These are phyloP conservation scores for Picochlorum sp. DNA, from an alignment of 139 green algal species.

Conservation along the genomic window DNA sequence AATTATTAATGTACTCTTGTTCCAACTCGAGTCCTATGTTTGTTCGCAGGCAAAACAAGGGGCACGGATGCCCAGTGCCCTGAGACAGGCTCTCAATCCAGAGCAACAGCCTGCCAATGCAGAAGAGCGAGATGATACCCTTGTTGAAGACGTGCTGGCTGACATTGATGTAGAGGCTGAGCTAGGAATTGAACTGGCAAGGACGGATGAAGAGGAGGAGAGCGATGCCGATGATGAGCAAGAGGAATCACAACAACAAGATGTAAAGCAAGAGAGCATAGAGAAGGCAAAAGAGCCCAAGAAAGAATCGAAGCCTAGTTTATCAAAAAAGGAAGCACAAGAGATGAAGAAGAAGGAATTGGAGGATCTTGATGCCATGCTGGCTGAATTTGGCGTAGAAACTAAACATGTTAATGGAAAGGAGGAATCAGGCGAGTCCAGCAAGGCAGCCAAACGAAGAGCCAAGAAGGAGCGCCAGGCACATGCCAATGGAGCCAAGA, in stretches of 20 bases:
- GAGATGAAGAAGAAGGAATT: slow-evolving; percentile 43
- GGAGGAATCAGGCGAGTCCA: background rate
- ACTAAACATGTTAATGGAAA: background rate
- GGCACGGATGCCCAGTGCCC: too few relatives aligned
- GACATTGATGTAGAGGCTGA: slow-evolving; percentile 31
- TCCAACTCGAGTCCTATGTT: too few relatives aligned
- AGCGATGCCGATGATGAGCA: slow-evolving; percentile 23
- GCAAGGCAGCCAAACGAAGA: slow-evolving; percentile 25
- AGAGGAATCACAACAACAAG: slow-evolving; percentile 4
- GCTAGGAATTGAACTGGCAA: slow-evolving; percentile 36
- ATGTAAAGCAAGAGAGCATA: background rate
- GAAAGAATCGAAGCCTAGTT: slow-evolving; percentile 3
- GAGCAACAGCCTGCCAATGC: background rate
- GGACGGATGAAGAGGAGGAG: slow-evolving; percentile 34
- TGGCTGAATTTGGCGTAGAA: slow-evolving; percentile 43
- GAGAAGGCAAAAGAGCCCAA: background rate
- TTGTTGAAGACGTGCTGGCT: background rate
- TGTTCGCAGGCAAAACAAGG: background rate
- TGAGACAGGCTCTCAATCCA: background rate
- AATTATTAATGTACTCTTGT: too few relatives aligned
- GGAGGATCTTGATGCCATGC: slow-evolving; percentile 32
- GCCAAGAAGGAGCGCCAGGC: slow-evolving; percentile 12
- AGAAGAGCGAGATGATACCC: background rate
- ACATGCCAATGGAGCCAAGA: background rate
- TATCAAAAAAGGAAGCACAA: slow-evolving; percentile 44